A percentile compares a stretch with the other conserved stretches of the same genome.
Conservation (phyloP, 192 early-diverging fungal genomes). For the Geranomyces michiganensis region DNA sequence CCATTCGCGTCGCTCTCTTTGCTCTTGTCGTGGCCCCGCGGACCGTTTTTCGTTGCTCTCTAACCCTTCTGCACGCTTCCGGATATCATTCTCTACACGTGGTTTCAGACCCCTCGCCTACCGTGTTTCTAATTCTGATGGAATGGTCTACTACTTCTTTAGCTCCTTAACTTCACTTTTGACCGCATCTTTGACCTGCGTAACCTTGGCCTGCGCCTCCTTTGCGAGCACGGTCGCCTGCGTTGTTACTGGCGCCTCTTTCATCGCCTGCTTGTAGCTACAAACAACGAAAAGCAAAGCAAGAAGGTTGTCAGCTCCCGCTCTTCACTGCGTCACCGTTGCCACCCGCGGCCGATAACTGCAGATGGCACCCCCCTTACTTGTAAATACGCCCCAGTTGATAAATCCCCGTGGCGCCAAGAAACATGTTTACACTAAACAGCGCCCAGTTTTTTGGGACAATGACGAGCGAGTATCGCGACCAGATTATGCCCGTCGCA, state of each 20-base stretch:
- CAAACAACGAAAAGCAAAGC: background rate
- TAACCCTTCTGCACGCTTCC: no score
- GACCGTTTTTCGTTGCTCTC: no score
- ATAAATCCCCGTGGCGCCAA: conserved; percentile 84
- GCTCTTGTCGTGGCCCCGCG: no score
- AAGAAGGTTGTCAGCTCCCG: background rate
- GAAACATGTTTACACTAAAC: conserved; percentile 91
- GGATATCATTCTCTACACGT: no score
- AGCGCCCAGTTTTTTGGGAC: conserved; percentile 90
- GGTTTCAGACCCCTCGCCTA: no score
- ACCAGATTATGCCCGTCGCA: conserved; percentile 96
- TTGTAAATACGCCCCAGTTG: conserved; percentile 82
- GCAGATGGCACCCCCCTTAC: no score
- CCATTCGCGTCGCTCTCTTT: no score
- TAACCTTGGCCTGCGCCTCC: background rate
- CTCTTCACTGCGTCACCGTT: background rate
- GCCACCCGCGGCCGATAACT: no score
- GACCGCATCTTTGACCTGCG: conserved; percentile 10
- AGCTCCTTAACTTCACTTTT: conserved; percentile 2
- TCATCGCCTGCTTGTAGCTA: conserved; percentile 18
- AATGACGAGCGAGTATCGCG: conserved; percentile 93
- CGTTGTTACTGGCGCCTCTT: conserved; percentile 14
- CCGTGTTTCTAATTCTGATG: no score
- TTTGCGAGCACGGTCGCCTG: background rate
- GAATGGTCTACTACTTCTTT: no score